Base-by-base conservation (phyloP, 1,139 yeast species). In the Yamadazyma atmosphaerica region DNA sequence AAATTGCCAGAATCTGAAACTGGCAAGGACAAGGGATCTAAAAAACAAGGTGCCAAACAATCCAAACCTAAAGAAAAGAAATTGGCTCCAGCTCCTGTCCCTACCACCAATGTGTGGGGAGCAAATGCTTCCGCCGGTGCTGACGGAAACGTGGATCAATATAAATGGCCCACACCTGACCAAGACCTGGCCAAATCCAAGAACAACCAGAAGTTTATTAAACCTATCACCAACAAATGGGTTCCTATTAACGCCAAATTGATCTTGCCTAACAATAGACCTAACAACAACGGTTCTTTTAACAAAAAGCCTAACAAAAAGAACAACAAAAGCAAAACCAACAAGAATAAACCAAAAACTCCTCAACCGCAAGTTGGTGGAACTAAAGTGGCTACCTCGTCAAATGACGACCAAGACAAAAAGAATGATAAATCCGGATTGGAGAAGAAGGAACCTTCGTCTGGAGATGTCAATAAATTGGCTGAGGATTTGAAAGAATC, bases 211-310 rank as follows among this genome's bases (percentile, higher is more conserved):
- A 74, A 81, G 50, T 68, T 70, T 50, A 65, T 68, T 47, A 77
- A 70, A 48, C 74, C 86, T 26, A 79, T 83, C 47, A 80, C 82
- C 49, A 89, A 84, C 53, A 87, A 87, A 62, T 88, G 95, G 95
- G 85, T 86, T 33, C 95, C 95, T n/a, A 81, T 83, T 57, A 77
- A 79, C 38, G 94, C 92, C 22, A 78, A 83, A 46, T 83, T 85
- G 39, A 79, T 77, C 37, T 69, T 77, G 44, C 71, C 80, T 13
- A 14, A 38, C 9, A 34, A 28, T 22, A 36, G 37, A 15, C 29
- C 35, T 15, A 40, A 38, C 21, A 26, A 31, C n/a, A 34, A 41
- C 15, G 39, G 37, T 15, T 39, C 59, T 42, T 54, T 46, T 33
- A 58, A 51, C 33, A 49, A 46, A 50, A 62, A 59, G 42, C 61